Evolutionary conservation across 441 rosid genomes (phyloP).

Genomic region (Populus trichocarpa): DNA sequence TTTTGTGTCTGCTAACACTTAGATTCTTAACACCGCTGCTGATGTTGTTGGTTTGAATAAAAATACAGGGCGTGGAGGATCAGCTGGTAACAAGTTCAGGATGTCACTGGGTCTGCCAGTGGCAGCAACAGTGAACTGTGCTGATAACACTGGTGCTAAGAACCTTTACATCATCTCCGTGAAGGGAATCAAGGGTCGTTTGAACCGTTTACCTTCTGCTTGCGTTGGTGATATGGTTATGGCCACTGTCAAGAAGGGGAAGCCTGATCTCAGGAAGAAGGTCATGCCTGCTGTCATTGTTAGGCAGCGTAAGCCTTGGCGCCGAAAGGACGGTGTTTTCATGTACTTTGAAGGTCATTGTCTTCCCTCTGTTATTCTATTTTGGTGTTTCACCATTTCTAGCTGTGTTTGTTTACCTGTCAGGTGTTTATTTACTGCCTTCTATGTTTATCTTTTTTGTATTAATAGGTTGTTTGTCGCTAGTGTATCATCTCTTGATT

Average conservation of each 20-base stretch:
- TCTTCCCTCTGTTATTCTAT: background rate
- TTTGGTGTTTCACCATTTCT: background rate
- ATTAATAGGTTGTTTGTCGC: no score
- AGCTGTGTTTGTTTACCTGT: no score
- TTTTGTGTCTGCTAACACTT: background rate
- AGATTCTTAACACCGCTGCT: background rate
- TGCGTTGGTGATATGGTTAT: conserved; percentile 85
- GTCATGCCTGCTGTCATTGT: conserved; percentile 83
- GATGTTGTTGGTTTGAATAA: background rate
- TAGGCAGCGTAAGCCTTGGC: conserved; percentile 85
- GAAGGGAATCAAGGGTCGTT: conserved; percentile 77
- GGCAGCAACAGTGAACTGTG: conserved; percentile 94
- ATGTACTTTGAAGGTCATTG: conserved; percentile 78
- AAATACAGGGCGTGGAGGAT: conserved; percentile 71
- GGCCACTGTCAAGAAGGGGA: conserved; percentile 84
- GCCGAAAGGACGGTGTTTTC: conserved; percentile 90
- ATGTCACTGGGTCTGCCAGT: conserved; percentile 98
- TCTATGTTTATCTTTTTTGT: no score
- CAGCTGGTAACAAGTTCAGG: conserved; percentile 91
- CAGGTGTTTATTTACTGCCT: no score
- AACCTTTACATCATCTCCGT: conserved; percentile 79
- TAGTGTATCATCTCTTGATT: no score
- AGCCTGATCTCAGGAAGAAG: conserved; percentile 76
- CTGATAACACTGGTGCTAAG: conserved; percentile 92
- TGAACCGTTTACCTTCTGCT: conserved; percentile 66